A percentile compares a stretch with the other conserved stretches of the same genome.
These are phyloP conservation scores for Suillus discolor DNA, from an alignment of 768 basidiomycete genomes.

Conservation along the genomic window DNA sequence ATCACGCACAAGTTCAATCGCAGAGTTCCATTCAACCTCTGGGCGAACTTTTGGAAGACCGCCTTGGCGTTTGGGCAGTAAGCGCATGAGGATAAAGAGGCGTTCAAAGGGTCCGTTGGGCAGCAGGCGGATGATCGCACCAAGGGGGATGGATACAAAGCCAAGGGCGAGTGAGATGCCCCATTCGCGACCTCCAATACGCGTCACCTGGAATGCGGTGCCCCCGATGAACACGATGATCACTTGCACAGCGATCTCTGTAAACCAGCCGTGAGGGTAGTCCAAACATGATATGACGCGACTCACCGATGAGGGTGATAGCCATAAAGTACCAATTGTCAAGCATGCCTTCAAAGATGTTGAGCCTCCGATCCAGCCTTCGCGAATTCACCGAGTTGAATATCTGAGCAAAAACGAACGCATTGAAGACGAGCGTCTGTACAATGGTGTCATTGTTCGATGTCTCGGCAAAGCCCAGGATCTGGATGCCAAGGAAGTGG, in stretches of 20 bases:
- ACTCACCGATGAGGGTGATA: conserved; percentile 83
- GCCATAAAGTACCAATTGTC: conserved; percentile 82
- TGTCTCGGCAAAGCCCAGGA: conserved; percentile 59
- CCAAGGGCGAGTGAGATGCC: conserved; percentile 90
- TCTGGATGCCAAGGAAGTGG: conserved; percentile 79
- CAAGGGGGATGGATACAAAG: conserved; percentile 84
- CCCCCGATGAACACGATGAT: conserved; percentile 91
- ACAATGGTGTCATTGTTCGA: conserved; percentile 47
- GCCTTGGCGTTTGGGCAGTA: conserved; percentile 62
- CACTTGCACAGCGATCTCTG: conserved; percentile 87
- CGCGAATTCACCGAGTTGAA: conserved; percentile 95
- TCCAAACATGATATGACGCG: not conserved
- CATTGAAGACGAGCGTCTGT: conserved; percentile 93
- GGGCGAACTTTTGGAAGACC: conserved; percentile 64
- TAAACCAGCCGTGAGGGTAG: conserved; percentile 12
- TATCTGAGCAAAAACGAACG: conserved; percentile 98
- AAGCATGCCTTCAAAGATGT: conserved; percentile 84
- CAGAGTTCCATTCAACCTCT: conserved; percentile 73
- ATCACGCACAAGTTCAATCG: conserved; percentile 81
- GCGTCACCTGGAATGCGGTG: conserved; percentile 87
- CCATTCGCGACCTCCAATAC: conserved; percentile 85
- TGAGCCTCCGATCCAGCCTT: conserved; percentile 80
- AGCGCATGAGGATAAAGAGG: conserved; percentile 51
- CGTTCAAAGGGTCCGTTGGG: conserved; percentile 82
- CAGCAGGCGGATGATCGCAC: conserved; percentile 74